Conservation (phyloP, 2,329 filamentous ascomycete species). For the Fusarium equiseti region DNA sequence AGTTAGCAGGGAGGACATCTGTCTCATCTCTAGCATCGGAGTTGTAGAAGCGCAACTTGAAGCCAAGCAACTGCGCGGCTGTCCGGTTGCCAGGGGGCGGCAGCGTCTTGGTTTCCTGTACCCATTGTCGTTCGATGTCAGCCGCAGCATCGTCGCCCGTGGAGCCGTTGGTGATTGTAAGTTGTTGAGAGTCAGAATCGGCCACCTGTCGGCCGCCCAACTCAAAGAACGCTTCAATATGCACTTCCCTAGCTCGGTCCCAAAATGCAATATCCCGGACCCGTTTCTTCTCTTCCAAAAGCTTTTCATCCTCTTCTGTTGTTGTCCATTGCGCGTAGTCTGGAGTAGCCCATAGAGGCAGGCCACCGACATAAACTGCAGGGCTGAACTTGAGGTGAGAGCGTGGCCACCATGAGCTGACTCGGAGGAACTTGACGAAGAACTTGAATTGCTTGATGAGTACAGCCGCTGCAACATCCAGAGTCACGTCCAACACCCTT, state of each 20-base stretch:
- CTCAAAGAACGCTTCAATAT: slow-evolving; percentile 89
- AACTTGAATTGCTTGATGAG: slow-evolving; percentile 94
- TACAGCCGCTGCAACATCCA: slow-evolving; percentile 94
- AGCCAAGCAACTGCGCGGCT: slow-evolving; percentile 93
- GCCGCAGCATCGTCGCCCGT: slow-evolving; percentile 61
- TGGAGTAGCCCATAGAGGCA: slow-evolving; percentile 90
- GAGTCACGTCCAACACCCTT: slow-evolving; percentile 90
- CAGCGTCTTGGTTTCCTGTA: slow-evolving; percentile 81
- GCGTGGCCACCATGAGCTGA: slow-evolving; percentile 97
- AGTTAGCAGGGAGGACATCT: slow-evolving; percentile 88
- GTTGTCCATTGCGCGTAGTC: slow-evolving; percentile 72
- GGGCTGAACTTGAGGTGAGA: slow-evolving; percentile 60
- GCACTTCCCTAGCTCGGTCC: slow-evolving; percentile 79
- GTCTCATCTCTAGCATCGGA: slow-evolving; percentile 79
- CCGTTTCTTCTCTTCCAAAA: slow-evolving; percentile 67
- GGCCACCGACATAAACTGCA: slow-evolving; percentile 67
- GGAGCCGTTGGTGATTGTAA: slow-evolving; percentile 54
- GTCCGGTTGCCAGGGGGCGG: slow-evolving; percentile 89
- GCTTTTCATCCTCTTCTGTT: slow-evolving; percentile 75
- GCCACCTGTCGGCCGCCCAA: slow-evolving; percentile 79
- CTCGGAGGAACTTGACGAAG: slow-evolving; percentile 91
- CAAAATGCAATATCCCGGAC: slow-evolving; percentile 83
- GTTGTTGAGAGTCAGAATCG: slow-evolving; percentile 65
- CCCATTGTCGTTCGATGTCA: slow-evolving; percentile 77
- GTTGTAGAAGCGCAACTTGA: slow-evolving; percentile 96